Evolutionary conservation across 1,284 basidiomycete species (phyloP), one percentile per base, ranked within the genome.

Genomic region (Abortiporus biennis): DNA sequence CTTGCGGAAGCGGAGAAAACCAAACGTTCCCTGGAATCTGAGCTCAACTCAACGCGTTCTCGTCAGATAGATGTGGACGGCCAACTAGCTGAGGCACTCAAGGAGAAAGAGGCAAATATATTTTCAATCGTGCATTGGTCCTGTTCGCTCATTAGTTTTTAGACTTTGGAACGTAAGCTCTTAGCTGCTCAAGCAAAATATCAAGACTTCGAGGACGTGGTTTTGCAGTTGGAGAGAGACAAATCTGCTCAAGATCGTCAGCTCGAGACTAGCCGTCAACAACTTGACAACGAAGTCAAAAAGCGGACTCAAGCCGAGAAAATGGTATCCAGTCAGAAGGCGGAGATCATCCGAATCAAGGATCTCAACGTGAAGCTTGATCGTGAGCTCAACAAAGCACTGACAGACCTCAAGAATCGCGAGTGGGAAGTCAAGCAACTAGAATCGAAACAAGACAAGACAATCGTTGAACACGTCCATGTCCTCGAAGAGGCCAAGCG

Each of bases 401-500:
- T 89, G 6, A 74, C 78, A 4, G 89, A 94, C 48, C 68, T 95
- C 42, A 89, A 90, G 56, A 74, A 74, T 35, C 80, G 85, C 27
- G 89, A 97, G 56, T 87, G 84, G 74, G 90, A 95, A 46, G 76
- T 92, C 47, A 86, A 83, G 47, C 85, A 92, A 46, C 67, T 94
- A 12, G 85, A 91, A 45, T 85, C 85, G 5, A 80, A 82, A 58
- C 90, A 94, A 62, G 92, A 98, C 71, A 97, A 95, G 72, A 98
- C 92, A 11, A 96, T 97, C 45, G 93, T 99, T 37, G 95, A 99
- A 64, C 96, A 99, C 57, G 93, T 99, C 16, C 89, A 99, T 55
- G 96, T 99, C 13, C 74, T 97, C 4, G 94, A 99, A 61, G 91
- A 96, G 57, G 95, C 96, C 8, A 98, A 98, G 64, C 87, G 87